Conservation (phyloP, 108 stramenopile genomes). For the Hondaea fermentalgiana region DNA sequence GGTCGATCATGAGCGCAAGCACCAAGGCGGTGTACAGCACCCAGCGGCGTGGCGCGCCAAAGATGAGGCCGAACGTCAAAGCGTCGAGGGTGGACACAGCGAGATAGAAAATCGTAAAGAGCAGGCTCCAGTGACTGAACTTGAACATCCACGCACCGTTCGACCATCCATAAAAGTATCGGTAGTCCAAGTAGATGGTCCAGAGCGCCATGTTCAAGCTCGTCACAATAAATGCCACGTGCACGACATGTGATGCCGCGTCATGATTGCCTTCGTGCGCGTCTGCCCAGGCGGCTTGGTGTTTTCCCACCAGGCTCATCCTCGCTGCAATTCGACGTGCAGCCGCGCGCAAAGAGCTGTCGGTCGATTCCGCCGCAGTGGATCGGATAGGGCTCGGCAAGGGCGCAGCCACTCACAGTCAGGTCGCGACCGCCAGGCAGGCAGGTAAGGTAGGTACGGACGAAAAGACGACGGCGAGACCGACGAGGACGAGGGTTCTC, state of each 20-base stretch:
- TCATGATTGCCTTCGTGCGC: background rate
- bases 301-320: background rate
- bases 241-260: background rate
- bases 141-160: constrained; percentile 5
- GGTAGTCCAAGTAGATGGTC: background rate
- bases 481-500: no score
- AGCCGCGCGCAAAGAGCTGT: no score
- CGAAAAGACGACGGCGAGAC: no score
- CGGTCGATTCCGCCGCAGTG: no score
- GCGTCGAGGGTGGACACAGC: background rate
- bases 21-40: background rate
- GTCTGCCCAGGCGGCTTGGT: background rate
- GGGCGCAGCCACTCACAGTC: no score
- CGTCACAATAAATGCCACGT: background rate
- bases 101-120: background rate
- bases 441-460: no score
- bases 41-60: background rate
- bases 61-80: background rate
- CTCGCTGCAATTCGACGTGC: background rate
- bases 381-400: no score
- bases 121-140: background rate
- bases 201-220: background rate
- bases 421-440: no score
- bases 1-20: background rate
- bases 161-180: constrained; percentile 1